These are phyloP conservation scores for Yamadazyma siamensis DNA, from an alignment of 1,139 yeast species.

Conservation along the genomic window DNA sequence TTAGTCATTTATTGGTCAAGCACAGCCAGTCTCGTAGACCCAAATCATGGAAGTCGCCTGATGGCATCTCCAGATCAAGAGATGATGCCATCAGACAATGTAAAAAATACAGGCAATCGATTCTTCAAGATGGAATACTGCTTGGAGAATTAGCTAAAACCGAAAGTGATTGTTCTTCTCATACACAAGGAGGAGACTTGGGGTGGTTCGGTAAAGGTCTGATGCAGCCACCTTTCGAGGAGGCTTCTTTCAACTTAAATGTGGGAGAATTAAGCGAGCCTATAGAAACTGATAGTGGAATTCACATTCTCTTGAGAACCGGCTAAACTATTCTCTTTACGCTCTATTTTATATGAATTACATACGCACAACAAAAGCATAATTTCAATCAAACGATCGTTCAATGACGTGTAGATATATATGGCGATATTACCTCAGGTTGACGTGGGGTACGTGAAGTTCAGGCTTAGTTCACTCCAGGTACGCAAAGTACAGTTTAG, in stretches of 20 bases:
- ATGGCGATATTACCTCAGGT: too few species aligned
- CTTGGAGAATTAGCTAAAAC: constrained; percentile 73
- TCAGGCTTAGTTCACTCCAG: too few species aligned
- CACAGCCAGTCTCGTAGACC: constrained; percentile 86
- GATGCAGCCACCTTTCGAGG: constrained; percentile 94
- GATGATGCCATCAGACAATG: constrained; percentile 78
- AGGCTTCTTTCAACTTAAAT: constrained; percentile 75
- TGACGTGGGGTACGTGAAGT: too few species aligned
- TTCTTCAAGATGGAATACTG: constrained; percentile 66
- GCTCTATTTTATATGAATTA: background rate
- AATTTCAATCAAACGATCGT: background rate
- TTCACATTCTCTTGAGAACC: constrained; percentile 82
- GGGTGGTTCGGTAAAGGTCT: constrained; percentile 87
- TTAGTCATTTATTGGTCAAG: constrained; percentile 72
- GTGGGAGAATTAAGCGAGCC: constrained; percentile 83
- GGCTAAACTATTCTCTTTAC: constrained; percentile 45
- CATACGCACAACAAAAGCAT: background rate
- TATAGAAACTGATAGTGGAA: constrained; percentile 88
- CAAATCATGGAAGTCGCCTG: constrained; percentile 81
- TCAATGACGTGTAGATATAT: too few species aligned
- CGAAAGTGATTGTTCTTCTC: constrained; percentile 89
- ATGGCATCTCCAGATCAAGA: constrained; percentile 67
- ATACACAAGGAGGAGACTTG: constrained; percentile 84
- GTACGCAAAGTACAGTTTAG: too few species aligned
- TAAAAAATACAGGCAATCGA: constrained; percentile 55